Evolutionary conservation across 495 filamentous ascomycete species (phyloP).

Genomic region (Aspergillus bertholletiae): DNA sequence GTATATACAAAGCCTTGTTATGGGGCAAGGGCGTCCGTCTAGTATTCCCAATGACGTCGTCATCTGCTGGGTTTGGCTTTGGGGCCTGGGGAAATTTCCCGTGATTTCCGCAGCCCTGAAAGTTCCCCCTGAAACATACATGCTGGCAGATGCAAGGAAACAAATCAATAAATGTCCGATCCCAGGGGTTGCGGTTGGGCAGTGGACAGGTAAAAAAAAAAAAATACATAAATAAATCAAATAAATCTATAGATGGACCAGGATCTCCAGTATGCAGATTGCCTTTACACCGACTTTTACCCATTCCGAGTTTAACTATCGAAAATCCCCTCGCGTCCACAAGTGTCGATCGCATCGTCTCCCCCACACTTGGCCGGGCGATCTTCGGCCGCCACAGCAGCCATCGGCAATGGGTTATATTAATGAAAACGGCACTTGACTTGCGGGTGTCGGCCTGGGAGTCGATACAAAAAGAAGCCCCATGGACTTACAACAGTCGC

Average conservation of each 20-base stretch:
- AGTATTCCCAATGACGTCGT: background rate
- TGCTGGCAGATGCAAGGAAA: background rate
- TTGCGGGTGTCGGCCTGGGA: background rate
- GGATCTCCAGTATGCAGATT: background rate
- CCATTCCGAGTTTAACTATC: background rate
- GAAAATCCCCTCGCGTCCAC: background rate
- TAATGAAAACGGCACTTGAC: background rate
- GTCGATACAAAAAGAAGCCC: no score
- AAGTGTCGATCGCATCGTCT: background rate
- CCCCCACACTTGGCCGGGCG: background rate
- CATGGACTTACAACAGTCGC: no score
- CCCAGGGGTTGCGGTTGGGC: background rate
- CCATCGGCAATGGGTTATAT: background rate
- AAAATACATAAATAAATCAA: no score
- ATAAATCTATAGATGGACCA: background rate
- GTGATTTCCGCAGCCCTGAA: background rate
- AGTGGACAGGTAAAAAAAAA: background rate
- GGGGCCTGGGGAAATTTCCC: background rate
- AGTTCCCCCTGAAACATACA: background rate
- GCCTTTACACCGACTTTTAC: background rate
- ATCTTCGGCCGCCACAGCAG: background rate
- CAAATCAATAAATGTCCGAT: background rate
- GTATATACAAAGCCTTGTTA: no score
- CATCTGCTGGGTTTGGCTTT: background rate
- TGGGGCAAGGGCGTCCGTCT: no score